These are phyloP conservation scores for Xylaria flabelliformis DNA, from an alignment of 495 filamentous ascomycete genomes.

Conservation along the genomic window DNA sequence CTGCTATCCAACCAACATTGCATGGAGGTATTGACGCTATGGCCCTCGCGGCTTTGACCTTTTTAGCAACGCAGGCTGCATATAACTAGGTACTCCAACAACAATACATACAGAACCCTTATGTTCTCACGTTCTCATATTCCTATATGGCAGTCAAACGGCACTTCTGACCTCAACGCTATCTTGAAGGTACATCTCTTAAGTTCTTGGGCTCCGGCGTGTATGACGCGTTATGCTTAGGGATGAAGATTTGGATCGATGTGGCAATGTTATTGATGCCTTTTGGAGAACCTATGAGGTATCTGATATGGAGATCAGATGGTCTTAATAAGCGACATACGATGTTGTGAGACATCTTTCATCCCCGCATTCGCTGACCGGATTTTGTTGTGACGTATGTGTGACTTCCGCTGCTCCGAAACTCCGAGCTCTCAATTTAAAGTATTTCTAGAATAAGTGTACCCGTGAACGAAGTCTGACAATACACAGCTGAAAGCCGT, in stretches of 20 bases:
- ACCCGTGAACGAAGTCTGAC: background rate
- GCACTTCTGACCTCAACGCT: background rate
- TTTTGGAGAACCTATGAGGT: background rate
- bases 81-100: background rate
- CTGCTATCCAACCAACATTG: constrained; percentile 67
- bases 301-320: background rate
- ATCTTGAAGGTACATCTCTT: background rate
- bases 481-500: background rate
- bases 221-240: background rate
- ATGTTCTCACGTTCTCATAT: too few species aligned
- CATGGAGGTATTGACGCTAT: background rate
- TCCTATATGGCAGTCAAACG: background rate
- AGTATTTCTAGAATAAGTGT: background rate
- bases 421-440: background rate
- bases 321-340: constrained; percentile 30
- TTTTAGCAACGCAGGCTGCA: background rate
- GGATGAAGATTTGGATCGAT: background rate
- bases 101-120: background rate
- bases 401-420: background rate
- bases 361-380: constrained; percentile 15
- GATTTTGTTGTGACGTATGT: constrained; percentile 12
- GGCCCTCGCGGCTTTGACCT: background rate
- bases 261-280: background rate
- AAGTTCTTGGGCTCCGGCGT: background rate
- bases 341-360: background rate